Percentiles rank a stretch among this genome's conserved stretches.
These are phyloP conservation scores for Geum urbanum DNA, from an alignment of 306 rosid genomes.

Conservation along the genomic window DNA sequence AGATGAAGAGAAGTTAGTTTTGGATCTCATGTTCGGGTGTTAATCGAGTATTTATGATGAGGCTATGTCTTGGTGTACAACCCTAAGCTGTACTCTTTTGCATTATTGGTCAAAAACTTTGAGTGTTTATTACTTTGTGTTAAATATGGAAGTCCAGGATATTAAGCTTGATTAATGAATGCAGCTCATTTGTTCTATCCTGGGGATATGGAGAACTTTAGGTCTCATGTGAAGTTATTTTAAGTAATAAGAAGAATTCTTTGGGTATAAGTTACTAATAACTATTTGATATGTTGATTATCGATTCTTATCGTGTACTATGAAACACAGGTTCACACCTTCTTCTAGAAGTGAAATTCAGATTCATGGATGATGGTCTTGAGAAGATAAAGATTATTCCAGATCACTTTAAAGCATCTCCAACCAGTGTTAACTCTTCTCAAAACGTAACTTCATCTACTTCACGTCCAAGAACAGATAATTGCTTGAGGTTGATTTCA, in stretches of 20 bases:
- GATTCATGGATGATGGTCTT: conserved; percentile 73
- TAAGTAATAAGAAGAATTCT: background rate
- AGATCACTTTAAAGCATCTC: conserved; percentile 66
- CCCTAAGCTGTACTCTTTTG: conserved; percentile 10
- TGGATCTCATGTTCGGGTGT: conserved; percentile 13
- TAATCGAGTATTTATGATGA: background rate
- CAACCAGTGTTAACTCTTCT: conserved; percentile 41
- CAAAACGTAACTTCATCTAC: conserved; percentile 34
- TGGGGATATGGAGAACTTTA: background rate
- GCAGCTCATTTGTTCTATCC: background rate
- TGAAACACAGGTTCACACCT: conserved; percentile 7
- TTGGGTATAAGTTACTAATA: background rate
- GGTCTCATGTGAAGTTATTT: background rate
- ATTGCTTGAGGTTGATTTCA: conserved; percentile 36
- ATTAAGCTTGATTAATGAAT: background rate
- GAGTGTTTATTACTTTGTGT: background rate
- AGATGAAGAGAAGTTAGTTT: background rate
- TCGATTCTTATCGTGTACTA: background rate
- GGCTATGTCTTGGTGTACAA: no score
- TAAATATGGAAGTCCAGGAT: background rate
- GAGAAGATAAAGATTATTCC: conserved; percentile 60
- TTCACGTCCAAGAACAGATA: conserved; percentile 37
- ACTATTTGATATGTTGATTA: background rate
- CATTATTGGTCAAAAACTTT: background rate
- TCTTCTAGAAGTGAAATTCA: conserved; percentile 18